phyloP scores from a whole-genome alignment of 1,284 basidiomycete species.

The Ganoderma resinaceum region DNA sequence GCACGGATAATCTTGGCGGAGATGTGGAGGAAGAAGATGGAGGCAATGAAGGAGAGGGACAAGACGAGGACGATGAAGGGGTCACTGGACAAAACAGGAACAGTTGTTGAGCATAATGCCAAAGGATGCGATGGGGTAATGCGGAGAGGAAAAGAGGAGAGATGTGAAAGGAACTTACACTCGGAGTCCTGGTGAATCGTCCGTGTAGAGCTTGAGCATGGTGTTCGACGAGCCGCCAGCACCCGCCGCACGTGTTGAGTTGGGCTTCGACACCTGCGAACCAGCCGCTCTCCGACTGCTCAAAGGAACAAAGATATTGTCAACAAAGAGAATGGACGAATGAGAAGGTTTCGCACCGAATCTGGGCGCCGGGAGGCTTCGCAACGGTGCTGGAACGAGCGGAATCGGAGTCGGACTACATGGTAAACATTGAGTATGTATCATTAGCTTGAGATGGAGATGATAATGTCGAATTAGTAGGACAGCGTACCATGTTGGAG shows the following conservation, averaged over 20 bases:
- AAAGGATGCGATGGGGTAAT: constrained; percentile 1
- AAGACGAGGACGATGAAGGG: constrained; percentile 98
- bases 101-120: constrained; percentile 1
- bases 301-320: constrained; percentile 7
- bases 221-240: constrained; percentile 97
- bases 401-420: constrained; percentile 46
- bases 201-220: constrained; percentile 98
- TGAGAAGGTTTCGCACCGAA: constrained; percentile 61
- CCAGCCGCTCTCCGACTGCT: constrained; percentile 82
- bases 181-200: constrained; percentile 95
- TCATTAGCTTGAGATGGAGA: not conserved
- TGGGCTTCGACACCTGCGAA: constrained; percentile 77
- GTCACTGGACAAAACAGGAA: constrained; percentile 64
- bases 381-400: constrained; percentile 50
- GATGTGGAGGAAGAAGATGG: constrained; percentile 99
- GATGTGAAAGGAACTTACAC: constrained; percentile 70
- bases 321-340: not conserved
- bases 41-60: constrained; percentile 97
- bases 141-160: not conserved
- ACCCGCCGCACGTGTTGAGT: constrained; percentile 91
- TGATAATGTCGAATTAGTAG: not conserved
- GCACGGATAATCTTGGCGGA: constrained; percentile 93
- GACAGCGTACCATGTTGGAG: constrained; percentile 40
- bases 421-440: not conserved
- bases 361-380: constrained; percentile 78